phyloP scores from a whole-genome alignment of 2,329 filamentous ascomycete genomes.

The Nigrospora osmanthi region DNA sequence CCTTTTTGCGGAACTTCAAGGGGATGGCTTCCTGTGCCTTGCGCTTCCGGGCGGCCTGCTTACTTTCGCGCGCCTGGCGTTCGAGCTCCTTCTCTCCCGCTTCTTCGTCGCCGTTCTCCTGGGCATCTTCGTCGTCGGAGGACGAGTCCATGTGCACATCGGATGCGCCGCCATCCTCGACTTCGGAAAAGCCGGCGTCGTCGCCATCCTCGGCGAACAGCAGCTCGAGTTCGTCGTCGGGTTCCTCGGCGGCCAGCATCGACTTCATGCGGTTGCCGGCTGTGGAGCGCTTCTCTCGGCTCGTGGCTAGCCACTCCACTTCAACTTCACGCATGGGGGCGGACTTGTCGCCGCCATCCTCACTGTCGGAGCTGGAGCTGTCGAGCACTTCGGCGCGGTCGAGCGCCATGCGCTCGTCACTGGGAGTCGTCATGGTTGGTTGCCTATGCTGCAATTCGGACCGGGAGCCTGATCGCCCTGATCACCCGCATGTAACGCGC shows the following conservation, averaged over 20 bases:
- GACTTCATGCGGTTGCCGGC: constrained; percentile 79
- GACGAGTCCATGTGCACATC: constrained; percentile 85
- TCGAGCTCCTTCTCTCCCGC: constrained; percentile 85
- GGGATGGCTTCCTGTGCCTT: constrained; percentile 72
- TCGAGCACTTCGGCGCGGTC: constrained; percentile 19
- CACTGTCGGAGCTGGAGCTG: constrained; percentile 26
- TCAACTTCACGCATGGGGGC: constrained; percentile 13
- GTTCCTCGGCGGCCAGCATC: constrained; percentile 67
- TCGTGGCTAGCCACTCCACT: constrained; percentile 65
- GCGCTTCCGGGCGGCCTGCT: constrained; percentile 63
- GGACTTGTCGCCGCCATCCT: constrained; percentile 18
- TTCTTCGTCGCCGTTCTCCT: constrained; percentile 60
- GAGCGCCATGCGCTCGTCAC: constrained; percentile 31
- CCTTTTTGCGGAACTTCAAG: constrained; percentile 64
- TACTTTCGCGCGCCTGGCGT: constrained; percentile 63
- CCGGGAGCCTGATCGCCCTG: no score
- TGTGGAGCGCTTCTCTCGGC: constrained; percentile 67
- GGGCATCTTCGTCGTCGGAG: constrained; percentile 74
- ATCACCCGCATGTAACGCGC: no score
- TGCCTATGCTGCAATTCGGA: no score
- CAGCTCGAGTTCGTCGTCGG: constrained; percentile 61
- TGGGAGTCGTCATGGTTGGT: constrained; percentile 24
- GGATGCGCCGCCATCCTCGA: constrained; percentile 50
- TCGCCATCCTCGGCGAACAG: constrained; percentile 69
- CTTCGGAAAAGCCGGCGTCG: constrained; percentile 63